Percentiles rank a stretch among this genome's conserved stretches.
Evolutionary conservation across 495 filamentous ascomycete species (phyloP).

Genomic region (Penicillium lividum): DNA sequence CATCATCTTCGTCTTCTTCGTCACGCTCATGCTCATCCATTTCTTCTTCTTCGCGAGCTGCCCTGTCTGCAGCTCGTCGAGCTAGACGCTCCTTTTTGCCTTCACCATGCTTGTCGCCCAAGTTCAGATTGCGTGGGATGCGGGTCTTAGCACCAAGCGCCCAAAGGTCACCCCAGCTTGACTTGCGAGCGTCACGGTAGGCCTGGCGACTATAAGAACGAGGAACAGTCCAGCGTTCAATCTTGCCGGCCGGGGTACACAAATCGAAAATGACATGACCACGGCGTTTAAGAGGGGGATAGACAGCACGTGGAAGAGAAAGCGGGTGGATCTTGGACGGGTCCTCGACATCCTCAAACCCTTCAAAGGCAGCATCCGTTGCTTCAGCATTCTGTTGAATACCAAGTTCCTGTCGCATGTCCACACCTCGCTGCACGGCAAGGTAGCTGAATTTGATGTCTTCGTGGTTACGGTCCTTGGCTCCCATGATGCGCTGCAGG

Average conservation of each 20-base stretch:
- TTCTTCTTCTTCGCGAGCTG: conserved; percentile 25
- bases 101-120: conserved; percentile 60
- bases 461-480: conserved; percentile 76
- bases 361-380: conserved; percentile 52
- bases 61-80: conserved; percentile 37
- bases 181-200: conserved; percentile 89
- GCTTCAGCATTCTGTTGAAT: conserved; percentile 45
- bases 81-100: conserved; percentile 51
- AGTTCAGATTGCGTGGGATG: conserved; percentile 57
- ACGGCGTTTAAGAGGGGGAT: conserved; percentile 79
- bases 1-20: conserved; percentile 23
- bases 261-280: conserved; percentile 88
- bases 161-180: conserved; percentile 92
- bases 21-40: conserved; percentile 19
- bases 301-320: conserved; percentile 73
- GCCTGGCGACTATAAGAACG: conserved; percentile 75
- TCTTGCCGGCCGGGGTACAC: conserved; percentile 79
- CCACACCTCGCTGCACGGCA: conserved; percentile 76
- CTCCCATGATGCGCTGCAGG: conserved; percentile 75
- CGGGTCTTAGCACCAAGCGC: conserved; percentile 91
- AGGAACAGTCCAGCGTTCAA: conserved; percentile 95
- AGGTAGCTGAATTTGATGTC: conserved; percentile 88
- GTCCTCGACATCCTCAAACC: conserved; percentile 43
- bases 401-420: conserved; percentile 43
- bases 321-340: conserved; percentile 52